Evolutionary conservation across 257 asterid genomes (phyloP).

Genomic region (Ballota nigra): DNA sequence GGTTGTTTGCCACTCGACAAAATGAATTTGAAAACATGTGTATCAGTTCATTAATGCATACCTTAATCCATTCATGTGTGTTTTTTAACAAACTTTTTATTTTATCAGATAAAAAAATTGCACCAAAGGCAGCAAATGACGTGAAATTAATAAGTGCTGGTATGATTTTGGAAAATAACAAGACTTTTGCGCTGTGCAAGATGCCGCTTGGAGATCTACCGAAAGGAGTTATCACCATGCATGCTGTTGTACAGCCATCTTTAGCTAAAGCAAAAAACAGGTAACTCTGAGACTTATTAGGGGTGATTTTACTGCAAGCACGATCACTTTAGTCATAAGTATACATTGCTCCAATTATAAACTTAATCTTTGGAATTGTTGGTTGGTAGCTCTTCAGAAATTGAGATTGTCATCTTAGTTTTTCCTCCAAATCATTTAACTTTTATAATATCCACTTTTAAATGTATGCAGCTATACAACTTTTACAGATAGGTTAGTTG

Average conservation of each 20-base stretch:
- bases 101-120: conserved; percentile 64
- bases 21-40: neutral
- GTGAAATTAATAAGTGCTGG: conserved; percentile 84
- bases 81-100: conserved; percentile 13
- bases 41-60: neutral
- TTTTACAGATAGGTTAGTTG: conserved; percentile 8
- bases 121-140: conserved; percentile 78
- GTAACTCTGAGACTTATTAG: conserved; percentile 26
- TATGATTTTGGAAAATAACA: conserved; percentile 75
- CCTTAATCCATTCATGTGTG: conserved; percentile 4
- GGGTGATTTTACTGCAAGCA: neutral
- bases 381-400: neutral
- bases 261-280: conserved; percentile 70
- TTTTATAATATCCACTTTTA: conserved; percentile 3
- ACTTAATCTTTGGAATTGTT: neutral
- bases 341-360: neutral
- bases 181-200: conserved; percentile 80
- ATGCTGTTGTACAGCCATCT: conserved; percentile 89
- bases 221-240: conserved; percentile 76
- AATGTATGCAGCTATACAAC: conserved; percentile 1
- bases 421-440: conserved; percentile 1
- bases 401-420: neutral
- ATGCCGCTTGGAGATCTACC: conserved; percentile 76
- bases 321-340: neutral
- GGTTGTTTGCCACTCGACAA: neutral